These are phyloP conservation scores for Pseudoturritis turrita DNA, from an alignment of 345 rosid genomes.

Conservation along the genomic window DNA sequence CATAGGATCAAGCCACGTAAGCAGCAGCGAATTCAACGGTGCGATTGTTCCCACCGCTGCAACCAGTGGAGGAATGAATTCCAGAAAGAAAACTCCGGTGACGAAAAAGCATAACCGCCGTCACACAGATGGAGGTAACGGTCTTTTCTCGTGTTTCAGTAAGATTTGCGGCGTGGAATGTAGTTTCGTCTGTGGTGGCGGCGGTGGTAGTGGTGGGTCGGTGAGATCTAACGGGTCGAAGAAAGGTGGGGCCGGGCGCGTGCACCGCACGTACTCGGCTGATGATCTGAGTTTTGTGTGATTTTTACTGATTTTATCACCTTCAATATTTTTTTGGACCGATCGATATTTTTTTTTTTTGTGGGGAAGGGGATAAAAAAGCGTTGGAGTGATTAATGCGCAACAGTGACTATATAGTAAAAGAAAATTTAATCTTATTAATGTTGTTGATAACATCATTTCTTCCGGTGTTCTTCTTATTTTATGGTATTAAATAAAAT, in stretches of 20 bases:
- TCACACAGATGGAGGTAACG: conserved; percentile 35
- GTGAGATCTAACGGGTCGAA: not conserved
- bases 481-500: not conserved
- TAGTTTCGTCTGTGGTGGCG: conserved; percentile 60
- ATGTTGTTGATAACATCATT: not conserved
- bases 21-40: conserved; percentile 4
- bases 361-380: not conserved
- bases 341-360: too few species aligned
- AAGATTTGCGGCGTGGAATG: conserved; percentile 64
- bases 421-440: not conserved
- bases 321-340: not conserved
- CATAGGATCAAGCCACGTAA: conserved; percentile 34
- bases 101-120: conserved; percentile 23
- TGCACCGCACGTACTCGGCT: conserved; percentile 17
- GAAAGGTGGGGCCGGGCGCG: not conserved
- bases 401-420: conserved; percentile 8
- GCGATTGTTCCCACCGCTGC: not conserved
- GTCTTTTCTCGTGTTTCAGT: conserved; percentile 65
- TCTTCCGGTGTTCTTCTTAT: not conserved
- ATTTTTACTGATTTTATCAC: too few species aligned
- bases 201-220: conserved; percentile 10
- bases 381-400: not conserved
- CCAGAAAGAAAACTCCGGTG: conserved; percentile 15
- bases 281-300: conserved; percentile 27
- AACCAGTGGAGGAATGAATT: conserved; percentile 18